A percentile compares a stretch with the other conserved stretches of the same genome.
Evolutionary conservation across 768 basidiomycete genomes (phyloP).

Genomic region (Tricholoma terreum): DNA sequence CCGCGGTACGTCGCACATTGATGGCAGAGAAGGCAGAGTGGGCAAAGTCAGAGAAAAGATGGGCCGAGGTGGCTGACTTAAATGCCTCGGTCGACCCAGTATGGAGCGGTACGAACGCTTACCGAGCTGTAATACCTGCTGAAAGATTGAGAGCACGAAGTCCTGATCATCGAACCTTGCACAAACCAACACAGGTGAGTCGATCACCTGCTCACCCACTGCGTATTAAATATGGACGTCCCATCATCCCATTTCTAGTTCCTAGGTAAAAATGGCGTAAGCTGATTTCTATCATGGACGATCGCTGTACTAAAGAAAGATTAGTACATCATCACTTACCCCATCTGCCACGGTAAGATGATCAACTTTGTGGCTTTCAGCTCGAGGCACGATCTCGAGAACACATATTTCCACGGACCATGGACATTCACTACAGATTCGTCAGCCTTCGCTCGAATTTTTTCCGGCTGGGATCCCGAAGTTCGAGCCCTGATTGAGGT

Average conservation of each 20-base stretch:
- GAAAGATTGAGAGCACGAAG: constrained; percentile 23
- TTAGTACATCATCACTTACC: constrained; percentile 40
- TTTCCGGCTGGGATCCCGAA: constrained; percentile 36
- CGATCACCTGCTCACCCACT: not conserved
- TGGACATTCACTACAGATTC: constrained; percentile 25
- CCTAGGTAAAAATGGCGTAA: constrained; percentile 29
- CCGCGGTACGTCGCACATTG: constrained; percentile 27
- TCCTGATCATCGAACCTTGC: constrained; percentile 21
- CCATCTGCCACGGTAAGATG: constrained; percentile 32
- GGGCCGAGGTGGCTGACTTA: constrained; percentile 1
- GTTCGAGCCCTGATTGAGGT: constrained; percentile 28
- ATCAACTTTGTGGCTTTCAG: constrained; percentile 35
- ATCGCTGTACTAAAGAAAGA: constrained; percentile 10
- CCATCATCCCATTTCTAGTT: constrained; percentile 18
- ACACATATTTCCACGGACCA: constrained; percentile 28
- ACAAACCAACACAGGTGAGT: constrained; percentile 20
- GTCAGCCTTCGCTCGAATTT: constrained; percentile 31
- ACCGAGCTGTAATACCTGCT: constrained; percentile 29
- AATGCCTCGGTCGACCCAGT: constrained; percentile 25
- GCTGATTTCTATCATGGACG: constrained; percentile 7
- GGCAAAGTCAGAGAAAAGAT: constrained; percentile 6
- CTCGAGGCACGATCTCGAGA: constrained; percentile 25
- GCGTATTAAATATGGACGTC: not conserved
- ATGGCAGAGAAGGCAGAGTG: constrained; percentile 14
- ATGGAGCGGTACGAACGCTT: constrained; percentile 41